Base-by-base conservation (phyloP, 805 yeast species). In the Candida fluviatilis region DNA sequence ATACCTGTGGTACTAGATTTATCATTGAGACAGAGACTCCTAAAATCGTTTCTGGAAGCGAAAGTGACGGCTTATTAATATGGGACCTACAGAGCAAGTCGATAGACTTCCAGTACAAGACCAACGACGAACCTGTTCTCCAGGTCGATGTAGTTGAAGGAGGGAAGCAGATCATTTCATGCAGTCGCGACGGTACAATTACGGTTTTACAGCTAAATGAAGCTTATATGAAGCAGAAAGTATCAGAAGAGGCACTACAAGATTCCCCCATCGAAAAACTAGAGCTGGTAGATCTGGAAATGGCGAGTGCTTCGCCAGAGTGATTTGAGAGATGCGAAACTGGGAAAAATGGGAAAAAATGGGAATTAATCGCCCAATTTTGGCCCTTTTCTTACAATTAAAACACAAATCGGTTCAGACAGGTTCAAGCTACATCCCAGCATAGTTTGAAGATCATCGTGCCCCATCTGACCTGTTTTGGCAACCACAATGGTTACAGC, bases 51-150 rank as follows among this genome's bases (percentile, higher is more conserved):
- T 78, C 87, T 0, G 90, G 90, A 0, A 71, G 82, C 30, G 87
- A 82, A 33, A 41, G 48, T 10, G 75, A 77, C 1, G 67, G 73
- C 1, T 53, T 82, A 0, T 50, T 76, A 11, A 57, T 84, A 10
- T 84, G 90, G 91, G 80, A 82, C 49, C 64, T 84, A 4, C 88
- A 83, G 43, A 53, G 76, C 3, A 81, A 79, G 48, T 61, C 71
- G 12, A 56, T 82, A 2, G 63, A 69, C 3, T 56, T 47, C 33
- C 56, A 54, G 7, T 58, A 57, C 2, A 30, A 43, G 34, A 30
- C 31, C 14, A 31, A 35, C 6, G 21, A 16, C 5, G 39, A 32
- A 10, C 64, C 73, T 1, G 66, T 76, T 4, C 52, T 76, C 39
- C 71, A 69, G 29, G 64, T 76, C 2, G 75, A 66, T 36, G 39